Conservation (phyloP, 139 green algal genomes). For the Haematococcus sp. region DNA sequence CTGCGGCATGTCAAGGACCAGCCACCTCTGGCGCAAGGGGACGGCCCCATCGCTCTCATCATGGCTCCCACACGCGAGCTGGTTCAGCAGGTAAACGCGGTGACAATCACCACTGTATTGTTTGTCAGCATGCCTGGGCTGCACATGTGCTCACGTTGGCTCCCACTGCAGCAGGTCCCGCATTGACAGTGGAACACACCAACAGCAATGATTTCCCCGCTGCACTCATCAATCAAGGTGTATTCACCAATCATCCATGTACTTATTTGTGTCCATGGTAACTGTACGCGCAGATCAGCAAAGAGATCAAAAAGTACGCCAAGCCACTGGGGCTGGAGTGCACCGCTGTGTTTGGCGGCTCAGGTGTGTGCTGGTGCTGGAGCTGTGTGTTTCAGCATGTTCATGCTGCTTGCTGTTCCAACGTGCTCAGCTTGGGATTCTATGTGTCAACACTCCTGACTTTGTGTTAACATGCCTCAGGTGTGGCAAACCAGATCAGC, state of each 20-base stretch:
- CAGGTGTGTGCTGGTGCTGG: constrained; percentile 47
- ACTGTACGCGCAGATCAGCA: constrained; percentile 37
- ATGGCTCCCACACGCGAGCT: constrained; percentile 97
- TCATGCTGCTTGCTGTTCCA: not conserved
- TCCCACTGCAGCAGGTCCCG: too few species aligned
- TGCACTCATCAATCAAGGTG: not conserved
- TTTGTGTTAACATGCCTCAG: not conserved
- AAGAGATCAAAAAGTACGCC: constrained; percentile 76
- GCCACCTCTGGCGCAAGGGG: constrained; percentile 63
- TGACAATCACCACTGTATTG: not conserved
- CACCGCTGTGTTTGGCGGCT: constrained; percentile 89
- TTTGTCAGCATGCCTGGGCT: too few species aligned
- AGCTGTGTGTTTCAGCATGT: not conserved
- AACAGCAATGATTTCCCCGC: not conserved
- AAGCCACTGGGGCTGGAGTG: constrained; percentile 60
- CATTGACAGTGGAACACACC: too few species aligned
- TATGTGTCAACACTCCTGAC: too few species aligned
- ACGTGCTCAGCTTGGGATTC: not conserved
- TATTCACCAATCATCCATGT: not conserved
- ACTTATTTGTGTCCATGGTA: too few species aligned
- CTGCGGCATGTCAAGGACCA: constrained; percentile 97
- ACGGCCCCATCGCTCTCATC: constrained; percentile 89
- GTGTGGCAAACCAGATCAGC: constrained; percentile 84
- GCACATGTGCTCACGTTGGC: too few species aligned
- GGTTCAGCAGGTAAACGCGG: constrained; percentile 81